phyloP scores from a whole-genome alignment of 1,139 yeast species.

The Candida pseudoviswanathii region DNA sequence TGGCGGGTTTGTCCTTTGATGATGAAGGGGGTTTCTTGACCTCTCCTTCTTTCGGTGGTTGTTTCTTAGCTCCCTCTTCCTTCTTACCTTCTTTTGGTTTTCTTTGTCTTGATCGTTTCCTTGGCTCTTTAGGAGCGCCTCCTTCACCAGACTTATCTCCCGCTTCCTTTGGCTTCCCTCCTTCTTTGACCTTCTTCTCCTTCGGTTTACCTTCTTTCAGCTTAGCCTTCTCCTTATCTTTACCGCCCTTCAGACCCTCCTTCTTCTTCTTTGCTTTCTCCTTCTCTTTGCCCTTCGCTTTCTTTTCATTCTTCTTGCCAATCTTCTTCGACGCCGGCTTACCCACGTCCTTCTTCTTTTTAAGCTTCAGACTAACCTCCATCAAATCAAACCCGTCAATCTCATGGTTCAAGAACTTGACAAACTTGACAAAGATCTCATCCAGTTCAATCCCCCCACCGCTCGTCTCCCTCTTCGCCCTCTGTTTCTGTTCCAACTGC shows the following conservation, averaged over 20 bases:
- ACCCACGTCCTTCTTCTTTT: conserved; percentile 8
- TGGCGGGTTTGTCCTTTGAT: background rate
- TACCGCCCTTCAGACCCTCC: background rate
- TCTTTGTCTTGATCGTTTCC: background rate
- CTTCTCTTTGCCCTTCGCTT: background rate
- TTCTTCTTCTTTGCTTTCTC: conserved; percentile 3
- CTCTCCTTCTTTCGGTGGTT: background rate
- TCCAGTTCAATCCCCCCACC: conserved; percentile 17
- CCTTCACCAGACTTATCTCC: background rate
- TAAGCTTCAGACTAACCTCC: conserved; percentile 11
- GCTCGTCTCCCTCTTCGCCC: conserved; percentile 11
- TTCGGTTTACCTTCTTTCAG: background rate
- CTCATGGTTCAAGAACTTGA: conserved; percentile 14
- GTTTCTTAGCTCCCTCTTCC: background rate
- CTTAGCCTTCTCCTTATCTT: background rate
- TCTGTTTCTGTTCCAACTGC: background rate
- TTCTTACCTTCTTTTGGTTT: conserved; percentile 1
- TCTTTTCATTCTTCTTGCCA: conserved; percentile 2
- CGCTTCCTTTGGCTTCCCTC: background rate
- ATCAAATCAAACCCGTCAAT: conserved; percentile 17
- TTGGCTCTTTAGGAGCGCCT: background rate
- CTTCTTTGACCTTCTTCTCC: conserved; percentile 3
- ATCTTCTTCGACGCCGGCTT: conserved; percentile 7
- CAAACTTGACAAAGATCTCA: conserved; percentile 15
- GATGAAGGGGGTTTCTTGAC: background rate